Evolutionary conservation across 495 filamentous ascomycete species (phyloP).

Genomic region (Podospora fimiseda): DNA sequence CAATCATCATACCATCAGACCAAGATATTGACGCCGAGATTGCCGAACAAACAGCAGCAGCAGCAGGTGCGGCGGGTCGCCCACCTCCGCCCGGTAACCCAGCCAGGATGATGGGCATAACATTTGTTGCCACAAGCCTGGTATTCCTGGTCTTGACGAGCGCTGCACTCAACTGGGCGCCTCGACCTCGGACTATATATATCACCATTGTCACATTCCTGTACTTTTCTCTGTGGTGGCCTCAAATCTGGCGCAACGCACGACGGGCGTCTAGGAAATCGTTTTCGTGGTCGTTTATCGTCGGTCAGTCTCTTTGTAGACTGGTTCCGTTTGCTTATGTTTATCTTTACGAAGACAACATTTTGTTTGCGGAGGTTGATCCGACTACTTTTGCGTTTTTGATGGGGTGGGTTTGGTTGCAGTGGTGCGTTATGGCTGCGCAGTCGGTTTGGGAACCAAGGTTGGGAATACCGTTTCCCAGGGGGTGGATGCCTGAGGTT

Average conservation of each 20-base stretch:
- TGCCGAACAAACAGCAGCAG: slow-evolving; percentile 35
- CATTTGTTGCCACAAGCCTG: slow-evolving; percentile 68
- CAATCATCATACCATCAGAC: slow-evolving; percentile 77
- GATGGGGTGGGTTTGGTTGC: slow-evolving; percentile 84
- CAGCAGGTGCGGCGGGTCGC: slow-evolving; percentile 18
- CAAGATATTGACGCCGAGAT: slow-evolving; percentile 65
- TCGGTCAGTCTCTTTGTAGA: slow-evolving; percentile 73
- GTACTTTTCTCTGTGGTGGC: slow-evolving; percentile 86
- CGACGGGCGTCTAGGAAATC: slow-evolving; percentile 87
- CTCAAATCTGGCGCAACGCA: slow-evolving; percentile 85
- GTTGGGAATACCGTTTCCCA: slow-evolving; percentile 46
- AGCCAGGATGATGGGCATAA: slow-evolving; percentile 70
- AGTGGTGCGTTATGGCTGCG: slow-evolving; percentile 66
- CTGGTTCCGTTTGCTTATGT: slow-evolving; percentile 77
- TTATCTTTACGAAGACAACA: slow-evolving; percentile 64
- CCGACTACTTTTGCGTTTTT: slow-evolving; percentile 54
- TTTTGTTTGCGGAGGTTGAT: slow-evolving; percentile 72
- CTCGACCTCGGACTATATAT: slow-evolving; percentile 61
- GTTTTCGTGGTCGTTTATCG: slow-evolving; percentile 77
- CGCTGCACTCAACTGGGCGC: slow-evolving; percentile 69
- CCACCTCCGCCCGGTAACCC: slow-evolving; percentile 25
- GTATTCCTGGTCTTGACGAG: slow-evolving; percentile 66
- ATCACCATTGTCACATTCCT: slow-evolving; percentile 58
- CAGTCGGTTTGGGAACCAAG: slow-evolving; percentile 85
- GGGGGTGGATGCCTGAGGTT: slow-evolving; percentile 68